Conservation (phyloP, 2,329 filamentous ascomycete species). For the Colletotrichum chrysophilum region DNA sequence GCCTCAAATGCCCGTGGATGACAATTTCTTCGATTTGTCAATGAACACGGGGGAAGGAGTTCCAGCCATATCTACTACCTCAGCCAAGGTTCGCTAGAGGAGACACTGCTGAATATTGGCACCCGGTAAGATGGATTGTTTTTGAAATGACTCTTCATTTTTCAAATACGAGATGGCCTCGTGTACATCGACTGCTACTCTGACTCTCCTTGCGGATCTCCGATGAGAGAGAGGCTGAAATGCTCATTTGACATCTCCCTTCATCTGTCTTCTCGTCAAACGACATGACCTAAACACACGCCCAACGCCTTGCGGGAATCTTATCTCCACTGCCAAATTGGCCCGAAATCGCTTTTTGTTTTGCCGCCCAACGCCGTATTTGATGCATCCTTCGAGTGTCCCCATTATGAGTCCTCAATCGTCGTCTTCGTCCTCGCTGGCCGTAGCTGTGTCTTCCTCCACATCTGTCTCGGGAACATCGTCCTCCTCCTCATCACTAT, state of each 20-base stretch:
- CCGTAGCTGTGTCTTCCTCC: constrained; percentile 58
- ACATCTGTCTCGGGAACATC: constrained; percentile 47
- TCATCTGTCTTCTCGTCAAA: background rate
- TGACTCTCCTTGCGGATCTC: background rate
- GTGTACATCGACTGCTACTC: background rate
- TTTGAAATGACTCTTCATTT: background rate
- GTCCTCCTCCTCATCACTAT: constrained; percentile 55
- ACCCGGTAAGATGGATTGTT: background rate
- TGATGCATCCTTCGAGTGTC: constrained; percentile 21
- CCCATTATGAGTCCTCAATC: constrained; percentile 30
- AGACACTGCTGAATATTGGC: background rate
- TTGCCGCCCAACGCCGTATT: constrained; percentile 26
- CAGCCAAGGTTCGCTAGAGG: background rate
- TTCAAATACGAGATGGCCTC: background rate
- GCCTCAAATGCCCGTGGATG: background rate
- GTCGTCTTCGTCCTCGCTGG: constrained; percentile 49
- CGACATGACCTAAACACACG: background rate
- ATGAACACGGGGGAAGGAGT: background rate
- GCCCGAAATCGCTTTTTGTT: constrained; percentile 16
- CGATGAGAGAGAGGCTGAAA: background rate
- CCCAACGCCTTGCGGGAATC: constrained; percentile 20
- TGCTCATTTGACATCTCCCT: background rate
- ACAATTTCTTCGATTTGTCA: background rate
- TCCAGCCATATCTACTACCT: background rate
- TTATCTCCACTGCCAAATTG: constrained; percentile 14